Evolutionary conservation across 148 eudicot genomes (phyloP), one percentile per base, ranked within the genome.

Genomic region (Pouteria glomerata): DNA sequence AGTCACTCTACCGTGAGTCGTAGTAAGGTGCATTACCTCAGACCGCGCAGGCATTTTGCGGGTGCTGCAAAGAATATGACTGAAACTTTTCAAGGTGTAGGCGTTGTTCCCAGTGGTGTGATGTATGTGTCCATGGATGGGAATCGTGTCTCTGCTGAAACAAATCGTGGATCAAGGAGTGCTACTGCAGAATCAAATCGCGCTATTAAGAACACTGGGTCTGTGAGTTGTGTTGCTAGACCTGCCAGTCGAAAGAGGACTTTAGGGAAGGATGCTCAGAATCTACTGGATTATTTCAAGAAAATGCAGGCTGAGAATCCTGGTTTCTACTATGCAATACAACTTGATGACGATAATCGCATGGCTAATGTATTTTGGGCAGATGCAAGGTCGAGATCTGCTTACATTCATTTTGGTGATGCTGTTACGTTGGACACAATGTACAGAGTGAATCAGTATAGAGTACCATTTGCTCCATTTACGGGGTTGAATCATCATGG

Each of bases 231-330:
- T 82, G 59, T 76, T 53, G 69, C 79, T 66, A 85, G 74, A 72
- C 83, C 83, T 56, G 73, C 50, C 63, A 67, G 47, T 59, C 82
- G 69, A 31, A 88, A 76, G 77, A 82, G 82, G 74, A 85, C 90
- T 35, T 76, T 88, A 55, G 98, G 98, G 23, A 93, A 79, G 82
- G 92, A 93, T 83, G 95, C 97, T 67, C 95, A 90, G 73, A 90
- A 90, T 76, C 82, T 90, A 70, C 78, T 93, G 64, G 98, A 93
- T 76, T 93, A 93, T 83, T 90, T 93, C 45, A 87, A 85, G 68
- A 90, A 87, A 77, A 86, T 87, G 97, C 98, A 93, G 84, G 97
- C 97, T 14, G 97, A 91, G 80, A 93, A 93, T 61, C 97, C 97
- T 6, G 97, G 97, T 30, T 93, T 93, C 80, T 90, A 87, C 70